Evolutionary conservation across 192 early-diverging fungal genomes (phyloP).

Genomic region (Thoreauomyces humboldtii): DNA sequence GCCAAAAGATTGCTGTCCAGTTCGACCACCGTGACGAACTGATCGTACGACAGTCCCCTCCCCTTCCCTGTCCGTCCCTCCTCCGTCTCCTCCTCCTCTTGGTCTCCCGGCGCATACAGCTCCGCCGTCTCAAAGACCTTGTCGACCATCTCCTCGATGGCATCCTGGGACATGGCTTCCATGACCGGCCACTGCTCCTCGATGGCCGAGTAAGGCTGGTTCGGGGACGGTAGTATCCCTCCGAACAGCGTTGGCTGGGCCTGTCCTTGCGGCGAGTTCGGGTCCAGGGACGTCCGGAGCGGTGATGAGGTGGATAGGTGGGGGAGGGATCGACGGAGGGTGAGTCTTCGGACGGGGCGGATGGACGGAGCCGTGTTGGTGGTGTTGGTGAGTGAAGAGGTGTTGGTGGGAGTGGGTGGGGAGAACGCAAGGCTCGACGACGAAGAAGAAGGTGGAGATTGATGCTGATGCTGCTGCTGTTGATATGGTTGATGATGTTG

Average conservation of each 20-base stretch:
- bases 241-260: too few species aligned
- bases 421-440: not conserved
- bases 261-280: slow-evolving; percentile 14
- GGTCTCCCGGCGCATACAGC: slow-evolving; percentile 27
- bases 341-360: slow-evolving; percentile 9
- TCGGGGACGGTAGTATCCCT: not conserved
- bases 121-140: slow-evolving; percentile 68
- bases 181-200: slow-evolving; percentile 81
- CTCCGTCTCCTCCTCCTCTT: slow-evolving; percentile 33
- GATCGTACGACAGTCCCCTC: slow-evolving; percentile 74
- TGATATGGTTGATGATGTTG: not conserved
- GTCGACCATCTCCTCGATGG: slow-evolving; percentile 92
- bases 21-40: slow-evolving; percentile 77
- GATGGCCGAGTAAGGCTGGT: not conserved
- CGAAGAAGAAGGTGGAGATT: too few species aligned
- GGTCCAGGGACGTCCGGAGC: slow-evolving; percentile 13
- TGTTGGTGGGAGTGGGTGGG: not conserved
- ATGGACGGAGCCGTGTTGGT: not conserved
- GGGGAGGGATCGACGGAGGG: slow-evolving; percentile 19
- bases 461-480: not conserved
- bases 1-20: slow-evolving; percentile 76
- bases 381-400: too few species aligned
- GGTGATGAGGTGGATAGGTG: slow-evolving; percentile 26
- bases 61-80: slow-evolving; percentile 37
- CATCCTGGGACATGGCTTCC: slow-evolving; percentile 89